phyloP scores from a whole-genome alignment of 768 basidiomycete species.

The Austroboletus eburneus region DNA sequence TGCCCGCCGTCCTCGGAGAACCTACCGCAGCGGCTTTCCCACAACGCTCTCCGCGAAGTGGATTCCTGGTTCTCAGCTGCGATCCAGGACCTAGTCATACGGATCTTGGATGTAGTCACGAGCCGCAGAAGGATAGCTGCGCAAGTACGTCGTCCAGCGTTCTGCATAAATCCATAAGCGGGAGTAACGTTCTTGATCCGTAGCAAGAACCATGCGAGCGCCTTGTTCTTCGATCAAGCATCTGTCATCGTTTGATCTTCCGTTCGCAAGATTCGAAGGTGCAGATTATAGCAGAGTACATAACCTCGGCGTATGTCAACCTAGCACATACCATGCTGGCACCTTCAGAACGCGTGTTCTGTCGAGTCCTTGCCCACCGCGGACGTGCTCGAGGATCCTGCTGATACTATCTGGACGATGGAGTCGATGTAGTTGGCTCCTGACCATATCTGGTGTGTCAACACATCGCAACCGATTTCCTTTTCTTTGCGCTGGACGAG shows the following conservation, averaged over 20 bases:
- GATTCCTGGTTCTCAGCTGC: neutral
- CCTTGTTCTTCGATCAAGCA: constrained; percentile 5
- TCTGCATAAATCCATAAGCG: neutral
- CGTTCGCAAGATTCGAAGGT: neutral
- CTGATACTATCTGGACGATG: constrained; percentile 78
- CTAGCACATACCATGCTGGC: neutral
- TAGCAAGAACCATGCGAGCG: constrained; percentile 11
- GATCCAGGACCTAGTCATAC: neutral
- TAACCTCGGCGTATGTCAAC: constrained; percentile 1
- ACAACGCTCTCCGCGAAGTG: constrained; percentile 8
- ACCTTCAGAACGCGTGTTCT: constrained; percentile 69
- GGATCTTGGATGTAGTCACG: constrained; percentile 1
- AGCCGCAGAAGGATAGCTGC: neutral
- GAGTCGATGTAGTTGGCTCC: constrained; percentile 89
- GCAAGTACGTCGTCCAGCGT: neutral
- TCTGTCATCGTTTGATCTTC: constrained; percentile 7
- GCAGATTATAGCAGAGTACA: neutral
- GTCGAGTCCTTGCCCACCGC: constrained; percentile 85
- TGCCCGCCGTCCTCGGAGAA: constrained; percentile 16
- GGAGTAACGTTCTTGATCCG: constrained; percentile 4
- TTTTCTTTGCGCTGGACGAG: constrained; percentile 86
- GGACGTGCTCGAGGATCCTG: constrained; percentile 85
- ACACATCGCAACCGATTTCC: constrained; percentile 82
- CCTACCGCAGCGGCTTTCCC: constrained; percentile 2
- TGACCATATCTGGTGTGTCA: constrained; percentile 96